Percentiles rank a stretch among this genome's conserved stretches.
Conservation (phyloP, 78 protist genomes). For the Dictyostelium firmibasis region DNA sequence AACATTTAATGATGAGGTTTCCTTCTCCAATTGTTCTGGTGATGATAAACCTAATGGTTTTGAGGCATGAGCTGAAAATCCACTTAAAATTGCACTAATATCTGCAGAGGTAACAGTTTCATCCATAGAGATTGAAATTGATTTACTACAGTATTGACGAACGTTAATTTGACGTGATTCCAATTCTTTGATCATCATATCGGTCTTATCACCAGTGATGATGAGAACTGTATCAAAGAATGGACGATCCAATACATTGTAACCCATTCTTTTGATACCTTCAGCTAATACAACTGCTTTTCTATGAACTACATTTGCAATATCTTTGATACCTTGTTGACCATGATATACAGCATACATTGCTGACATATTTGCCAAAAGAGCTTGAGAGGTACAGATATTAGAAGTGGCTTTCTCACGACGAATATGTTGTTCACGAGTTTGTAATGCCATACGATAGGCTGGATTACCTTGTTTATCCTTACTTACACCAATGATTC, state of each 20-base stretch:
- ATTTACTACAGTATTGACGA: slow-evolving; percentile 69
- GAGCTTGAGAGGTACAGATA: slow-evolving; percentile 99
- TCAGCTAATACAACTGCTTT: slow-evolving; percentile 65
- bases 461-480: slow-evolving; percentile 92
- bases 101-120: slow-evolving; percentile 82
- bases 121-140: slow-evolving; percentile 90
- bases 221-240: slow-evolving; percentile 92
- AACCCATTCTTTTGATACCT: slow-evolving; percentile 81
- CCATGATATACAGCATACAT: slow-evolving; percentile 99
- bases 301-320: slow-evolving; percentile 90
- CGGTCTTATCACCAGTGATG: background rate
- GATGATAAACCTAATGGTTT: background rate
- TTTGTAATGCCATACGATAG: slow-evolving; percentile 97
- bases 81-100: slow-evolving; percentile 44
- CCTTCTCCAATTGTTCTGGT: slow-evolving; percentile 23
- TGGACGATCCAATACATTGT: background rate
- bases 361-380: slow-evolving; percentile 97
- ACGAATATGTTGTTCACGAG: slow-evolving; percentile 99
- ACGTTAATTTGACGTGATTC: slow-evolving; percentile 85
- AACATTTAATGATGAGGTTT: background rate
- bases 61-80: slow-evolving; percentile 60
- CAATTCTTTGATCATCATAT: slow-evolving; percentile 28
- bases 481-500: slow-evolving; percentile 95
- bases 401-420: slow-evolving; percentile 95
- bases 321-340: slow-evolving; percentile 94